A percentile compares a stretch with the other conserved stretches of the same genome.
phyloP scores from a whole-genome alignment of 2,329 filamentous ascomycete genomes.

The Botrytis pseudocinerea region DNA sequence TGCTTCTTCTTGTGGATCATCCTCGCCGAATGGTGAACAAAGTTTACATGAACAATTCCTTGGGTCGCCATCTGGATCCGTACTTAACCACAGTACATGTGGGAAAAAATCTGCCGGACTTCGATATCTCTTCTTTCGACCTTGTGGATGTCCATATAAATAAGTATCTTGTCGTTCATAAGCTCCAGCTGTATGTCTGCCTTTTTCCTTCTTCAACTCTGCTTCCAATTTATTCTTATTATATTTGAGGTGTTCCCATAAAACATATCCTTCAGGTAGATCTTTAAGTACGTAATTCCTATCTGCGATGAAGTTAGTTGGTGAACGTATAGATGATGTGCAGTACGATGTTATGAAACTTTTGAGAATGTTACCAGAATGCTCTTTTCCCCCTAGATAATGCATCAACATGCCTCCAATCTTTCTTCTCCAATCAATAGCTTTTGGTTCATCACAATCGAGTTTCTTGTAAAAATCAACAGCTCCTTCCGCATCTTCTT shows the following conservation, averaged over 20 bases:
- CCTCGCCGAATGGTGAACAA: constrained; percentile 53
- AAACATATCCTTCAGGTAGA: constrained; percentile 56
- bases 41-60: constrained; percentile 59
- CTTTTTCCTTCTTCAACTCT: constrained; percentile 45
- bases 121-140: constrained; percentile 56
- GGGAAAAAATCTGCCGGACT: constrained; percentile 62
- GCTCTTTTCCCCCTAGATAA: constrained; percentile 45
- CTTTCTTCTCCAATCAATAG: constrained; percentile 59
- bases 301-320: constrained; percentile 31
- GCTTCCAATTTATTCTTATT: constrained; percentile 45
- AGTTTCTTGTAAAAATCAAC: constrained; percentile 56
- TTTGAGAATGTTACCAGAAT: constrained; percentile 24
- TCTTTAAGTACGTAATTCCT: constrained; percentile 52
- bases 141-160: constrained; percentile 59
- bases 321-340: too few relatives aligned
- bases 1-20: constrained; percentile 41
- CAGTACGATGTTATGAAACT: background rate
- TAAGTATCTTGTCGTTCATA: constrained; percentile 60
- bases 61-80: constrained; percentile 52
- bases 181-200: constrained; percentile 46
- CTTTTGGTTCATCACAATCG: constrained; percentile 51
- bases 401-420: constrained; percentile 58
- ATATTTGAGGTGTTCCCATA: constrained; percentile 60
- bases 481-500: constrained; percentile 53
- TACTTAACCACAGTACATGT: constrained; percentile 57